These are phyloP conservation scores for Sarocladiaceae sp. DNA, from an alignment of 2,329 filamentous ascomycete species.

Conservation along the genomic window DNA sequence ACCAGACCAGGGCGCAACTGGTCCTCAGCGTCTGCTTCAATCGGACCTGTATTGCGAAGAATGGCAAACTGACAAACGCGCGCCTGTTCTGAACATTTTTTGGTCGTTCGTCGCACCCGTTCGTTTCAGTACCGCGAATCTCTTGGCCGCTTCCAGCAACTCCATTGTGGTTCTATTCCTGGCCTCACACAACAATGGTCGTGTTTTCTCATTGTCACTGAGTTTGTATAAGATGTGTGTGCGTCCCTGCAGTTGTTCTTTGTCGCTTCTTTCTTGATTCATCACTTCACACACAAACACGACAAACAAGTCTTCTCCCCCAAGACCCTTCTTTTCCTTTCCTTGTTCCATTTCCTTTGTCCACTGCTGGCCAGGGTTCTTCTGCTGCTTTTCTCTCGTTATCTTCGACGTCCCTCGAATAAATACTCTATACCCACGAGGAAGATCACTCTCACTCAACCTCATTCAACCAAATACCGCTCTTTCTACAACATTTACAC, in stretches of 20 bases:
- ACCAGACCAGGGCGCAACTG: neutral
- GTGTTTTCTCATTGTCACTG: too few relatives aligned
- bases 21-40: neutral
- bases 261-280: too few relatives aligned
- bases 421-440: neutral
- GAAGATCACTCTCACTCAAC: neutral
- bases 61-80: slow-evolving; percentile 3
- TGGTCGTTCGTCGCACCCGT: too few relatives aligned
- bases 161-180: too few relatives aligned
- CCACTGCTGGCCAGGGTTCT: neutral
- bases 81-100: neutral
- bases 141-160: too few relatives aligned
- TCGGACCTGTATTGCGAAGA: too few relatives aligned
- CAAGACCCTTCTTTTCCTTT: neutral
- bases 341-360: neutral
- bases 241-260: too few relatives aligned
- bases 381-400: slow-evolving; percentile 18
- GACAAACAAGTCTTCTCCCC: neutral
- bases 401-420: slow-evolving; percentile 6
- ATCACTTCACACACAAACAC: neutral
- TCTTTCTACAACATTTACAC: neutral
- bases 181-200: too few relatives aligned
- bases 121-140: too few relatives aligned
- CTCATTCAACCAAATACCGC: neutral
- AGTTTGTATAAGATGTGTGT: slow-evolving; percentile 7